phyloP scores from a whole-genome alignment of 371 early-diverging fungal species.

The Coemansia sp. region DNA sequence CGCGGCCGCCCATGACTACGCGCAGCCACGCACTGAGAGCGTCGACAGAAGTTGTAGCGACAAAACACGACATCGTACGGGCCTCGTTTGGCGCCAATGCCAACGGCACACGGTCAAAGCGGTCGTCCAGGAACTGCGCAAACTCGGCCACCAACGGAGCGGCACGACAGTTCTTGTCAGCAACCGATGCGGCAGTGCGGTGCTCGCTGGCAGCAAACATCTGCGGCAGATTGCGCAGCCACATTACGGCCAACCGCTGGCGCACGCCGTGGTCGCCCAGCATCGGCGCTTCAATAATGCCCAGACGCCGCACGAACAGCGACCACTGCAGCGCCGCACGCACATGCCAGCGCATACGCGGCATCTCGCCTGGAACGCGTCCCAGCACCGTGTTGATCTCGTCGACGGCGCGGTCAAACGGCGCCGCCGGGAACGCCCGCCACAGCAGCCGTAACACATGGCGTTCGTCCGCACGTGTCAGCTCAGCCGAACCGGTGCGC shows the following conservation, averaged over 20 bases:
- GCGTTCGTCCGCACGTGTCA: neutral
- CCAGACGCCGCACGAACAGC: slow-evolving; percentile 31
- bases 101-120: slow-evolving; percentile 12
- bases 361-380: neutral
- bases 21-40: neutral
- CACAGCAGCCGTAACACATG: slow-evolving; percentile 14
- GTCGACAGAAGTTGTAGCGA: neutral
- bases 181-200: neutral
- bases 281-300: slow-evolving; percentile 30
- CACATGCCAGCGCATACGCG: slow-evolving; percentile 24
- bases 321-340: slow-evolving; percentile 36
- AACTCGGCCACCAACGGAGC: slow-evolving; percentile 9
- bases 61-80: slow-evolving; percentile 5
- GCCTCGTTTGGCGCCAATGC: slow-evolving; percentile 10
- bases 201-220: slow-evolving; percentile 15
- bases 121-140: slow-evolving; percentile 1
- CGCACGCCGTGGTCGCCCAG: slow-evolving; percentile 20
- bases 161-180: neutral
- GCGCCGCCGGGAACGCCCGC: slow-evolving; percentile 42
- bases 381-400: slow-evolving; percentile 25
- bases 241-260: slow-evolving; percentile 24
- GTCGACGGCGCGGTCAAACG: slow-evolving; percentile 25
- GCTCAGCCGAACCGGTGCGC: neutral
- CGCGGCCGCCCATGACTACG: slow-evolving; percentile 6
- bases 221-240: slow-evolving; percentile 27